Conservation (phyloP, 495 filamentous ascomycete species). For the Penicillium bialowiezense region DNA sequence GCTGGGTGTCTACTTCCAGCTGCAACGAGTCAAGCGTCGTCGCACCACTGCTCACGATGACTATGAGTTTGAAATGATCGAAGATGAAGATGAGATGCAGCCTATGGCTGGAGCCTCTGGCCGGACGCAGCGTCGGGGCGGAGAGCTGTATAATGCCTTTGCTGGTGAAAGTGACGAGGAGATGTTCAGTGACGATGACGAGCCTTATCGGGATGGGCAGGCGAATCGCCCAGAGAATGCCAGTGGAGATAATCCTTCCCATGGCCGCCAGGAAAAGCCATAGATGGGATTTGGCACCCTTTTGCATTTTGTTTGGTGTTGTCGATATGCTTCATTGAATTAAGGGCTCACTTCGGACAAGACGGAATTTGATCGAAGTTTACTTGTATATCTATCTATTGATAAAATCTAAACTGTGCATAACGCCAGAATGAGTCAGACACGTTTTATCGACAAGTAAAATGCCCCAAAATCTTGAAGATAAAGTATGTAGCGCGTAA, state of each 20-base stretch:
- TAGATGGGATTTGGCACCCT: slow-evolving; percentile 11
- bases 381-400: slow-evolving; percentile 5
- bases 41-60: slow-evolving; percentile 74
- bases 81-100: slow-evolving; percentile 74
- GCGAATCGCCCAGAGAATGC: slow-evolving; percentile 23
- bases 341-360: not conserved
- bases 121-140: slow-evolving; percentile 57
- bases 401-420: not conserved
- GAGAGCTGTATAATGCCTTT: slow-evolving; percentile 93
- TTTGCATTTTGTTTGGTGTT: slow-evolving; percentile 7
- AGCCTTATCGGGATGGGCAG: slow-evolving; percentile 39
- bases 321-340: slow-evolving; percentile 3
- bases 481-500: too few relatives aligned
- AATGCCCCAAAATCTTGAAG: too few relatives aligned
- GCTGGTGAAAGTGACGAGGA: slow-evolving; percentile 76
- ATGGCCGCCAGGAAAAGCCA: slow-evolving; percentile 16
- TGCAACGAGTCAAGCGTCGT: slow-evolving; percentile 72
- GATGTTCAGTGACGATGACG: slow-evolving; percentile 57
- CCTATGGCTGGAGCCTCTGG: slow-evolving; percentile 40
- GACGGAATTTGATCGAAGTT: not conserved
- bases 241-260: slow-evolving; percentile 15
- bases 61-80: slow-evolving; percentile 93
- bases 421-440: not conserved
- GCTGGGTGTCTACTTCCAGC: slow-evolving; percentile 74
- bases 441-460: not conserved